A percentile compares a stretch with the other conserved stretches of the same genome.
phyloP scores from a whole-genome alignment of 2,329 filamentous ascomycete species.

The Colletotrichum agaves region DNA sequence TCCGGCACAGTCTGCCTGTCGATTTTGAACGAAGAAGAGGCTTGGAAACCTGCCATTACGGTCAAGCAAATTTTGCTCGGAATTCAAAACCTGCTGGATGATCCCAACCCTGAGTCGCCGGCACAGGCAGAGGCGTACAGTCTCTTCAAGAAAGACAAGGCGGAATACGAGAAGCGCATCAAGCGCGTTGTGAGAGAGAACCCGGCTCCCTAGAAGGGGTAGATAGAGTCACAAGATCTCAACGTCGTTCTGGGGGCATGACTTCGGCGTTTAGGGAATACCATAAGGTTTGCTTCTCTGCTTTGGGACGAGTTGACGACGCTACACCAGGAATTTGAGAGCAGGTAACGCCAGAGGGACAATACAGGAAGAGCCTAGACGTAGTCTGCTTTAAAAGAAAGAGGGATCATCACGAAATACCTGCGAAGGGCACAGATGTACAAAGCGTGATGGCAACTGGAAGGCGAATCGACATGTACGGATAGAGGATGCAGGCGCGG shows the following conservation, averaged over 20 bases:
- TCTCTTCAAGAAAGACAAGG: conserved; percentile 89
- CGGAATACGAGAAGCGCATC: conserved; percentile 89
- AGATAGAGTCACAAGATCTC: conserved; percentile 20
- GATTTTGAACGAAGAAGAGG: conserved; percentile 97
- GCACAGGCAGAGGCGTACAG: conserved; percentile 98
- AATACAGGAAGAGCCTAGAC: conserved; percentile 6
- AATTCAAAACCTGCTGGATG: conserved; percentile 94
- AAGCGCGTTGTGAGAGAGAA: conserved; percentile 90
- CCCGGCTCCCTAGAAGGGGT: conserved; percentile 71
- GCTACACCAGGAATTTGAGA: conserved; percentile 6
- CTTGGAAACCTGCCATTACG: conserved; percentile 98
- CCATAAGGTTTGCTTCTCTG: conserved; percentile 37
- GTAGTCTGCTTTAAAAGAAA: conserved; percentile 5
- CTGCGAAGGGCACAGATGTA: neutral
- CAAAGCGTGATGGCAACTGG: neutral
- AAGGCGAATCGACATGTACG: neutral
- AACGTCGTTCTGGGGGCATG: conserved; percentile 22
- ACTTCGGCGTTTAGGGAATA: conserved; percentile 36
- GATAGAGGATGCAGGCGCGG: neutral
- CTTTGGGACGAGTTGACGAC: conserved; percentile 26
- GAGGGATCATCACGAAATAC: neutral
- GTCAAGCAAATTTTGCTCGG: conserved; percentile 97
- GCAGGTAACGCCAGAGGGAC: neutral
- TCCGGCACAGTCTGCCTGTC: conserved; percentile 97
- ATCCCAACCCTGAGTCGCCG: conserved; percentile 96